These are phyloP conservation scores for Penicillium paneum DNA, from an alignment of 2,329 filamentous ascomycete genomes.

Conservation along the genomic window DNA sequence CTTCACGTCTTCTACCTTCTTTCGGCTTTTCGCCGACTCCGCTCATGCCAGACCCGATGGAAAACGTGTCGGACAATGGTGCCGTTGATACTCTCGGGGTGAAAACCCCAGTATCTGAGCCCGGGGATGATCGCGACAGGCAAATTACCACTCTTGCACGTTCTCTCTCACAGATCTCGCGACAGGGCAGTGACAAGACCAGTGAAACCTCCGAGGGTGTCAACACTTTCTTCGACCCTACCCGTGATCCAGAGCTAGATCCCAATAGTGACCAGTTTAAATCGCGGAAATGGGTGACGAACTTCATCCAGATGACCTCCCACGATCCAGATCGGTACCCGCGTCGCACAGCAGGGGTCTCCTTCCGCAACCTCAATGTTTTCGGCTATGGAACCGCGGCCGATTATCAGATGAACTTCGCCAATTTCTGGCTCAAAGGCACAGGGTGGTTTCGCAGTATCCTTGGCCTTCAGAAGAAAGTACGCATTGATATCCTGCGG, in stretches of 20 bases:
- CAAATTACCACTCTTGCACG: constrained; percentile 32
- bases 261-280: constrained; percentile 44
- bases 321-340: constrained; percentile 33
- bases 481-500: constrained; percentile 57
- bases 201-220: constrained; percentile 12
- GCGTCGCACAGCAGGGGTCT: constrained; percentile 38
- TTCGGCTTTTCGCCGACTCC: background rate
- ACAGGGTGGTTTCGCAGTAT: constrained; percentile 27
- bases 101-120: constrained; percentile 7
- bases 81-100: background rate
- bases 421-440: constrained; percentile 42
- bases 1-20: constrained; percentile 3
- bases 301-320: constrained; percentile 34
- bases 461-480: constrained; percentile 32
- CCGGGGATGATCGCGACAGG: constrained; percentile 24
- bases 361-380: constrained; percentile 45
- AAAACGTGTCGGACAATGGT: background rate
- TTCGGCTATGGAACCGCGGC: constrained; percentile 44
- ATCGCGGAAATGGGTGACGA: constrained; percentile 46
- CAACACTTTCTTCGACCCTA: constrained; percentile 38
- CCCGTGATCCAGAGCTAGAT: constrained; percentile 39
- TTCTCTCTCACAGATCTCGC: constrained; percentile 31
- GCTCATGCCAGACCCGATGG: background rate
- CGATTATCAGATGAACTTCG: constrained; percentile 46
- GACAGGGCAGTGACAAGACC: constrained; percentile 15